Percentiles rank a stretch among this genome's conserved stretches.
These are phyloP conservation scores for Trichoderma afroharzianum DNA, from an alignment of 2,329 filamentous ascomycete genomes.

Conservation along the genomic window DNA sequence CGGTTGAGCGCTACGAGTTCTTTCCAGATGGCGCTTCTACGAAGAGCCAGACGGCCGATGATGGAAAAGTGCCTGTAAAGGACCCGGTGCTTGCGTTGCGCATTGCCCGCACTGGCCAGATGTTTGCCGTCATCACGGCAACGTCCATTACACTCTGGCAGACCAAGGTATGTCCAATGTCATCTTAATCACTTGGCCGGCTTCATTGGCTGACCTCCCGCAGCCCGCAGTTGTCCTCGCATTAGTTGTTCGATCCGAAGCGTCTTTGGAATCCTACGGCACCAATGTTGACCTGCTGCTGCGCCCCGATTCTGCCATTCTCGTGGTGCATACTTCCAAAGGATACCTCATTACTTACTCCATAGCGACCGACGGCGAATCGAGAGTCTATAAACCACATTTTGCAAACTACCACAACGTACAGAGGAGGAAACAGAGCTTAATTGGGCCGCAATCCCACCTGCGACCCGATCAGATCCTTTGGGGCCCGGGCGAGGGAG, in stretches of 20 bases:
- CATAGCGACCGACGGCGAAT: constrained; percentile 76
- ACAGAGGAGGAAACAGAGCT: constrained; percentile 58
- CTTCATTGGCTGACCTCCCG: not conserved
- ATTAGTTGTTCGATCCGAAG: constrained; percentile 74
- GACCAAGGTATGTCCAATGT: constrained; percentile 64
- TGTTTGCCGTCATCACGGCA: constrained; percentile 82
- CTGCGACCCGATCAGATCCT: constrained; percentile 58
- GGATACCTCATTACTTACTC: constrained; percentile 95
- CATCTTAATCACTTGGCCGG: not conserved
- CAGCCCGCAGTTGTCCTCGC: constrained; percentile 87
- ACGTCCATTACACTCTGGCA: constrained; percentile 94
- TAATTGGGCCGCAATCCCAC: constrained; percentile 54
- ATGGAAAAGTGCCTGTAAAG: constrained; percentile 42
- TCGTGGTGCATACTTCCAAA: constrained; percentile 80
- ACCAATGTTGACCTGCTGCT: constrained; percentile 80
- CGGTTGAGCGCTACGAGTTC: constrained; percentile 53
- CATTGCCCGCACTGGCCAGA: constrained; percentile 73
- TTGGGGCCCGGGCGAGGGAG: constrained; percentile 76
- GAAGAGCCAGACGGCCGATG: constrained; percentile 20
- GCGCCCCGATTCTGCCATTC: constrained; percentile 85
- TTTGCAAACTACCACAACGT: constrained; percentile 67
- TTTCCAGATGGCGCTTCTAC: constrained; percentile 6
- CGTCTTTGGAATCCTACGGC: constrained; percentile 79
- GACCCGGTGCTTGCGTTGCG: constrained; percentile 71
- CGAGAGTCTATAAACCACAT: constrained; percentile 78